A percentile compares a stretch with the other conserved stretches of the same genome.
phyloP scores from a whole-genome alignment of 495 filamentous ascomycete genomes.

The Aspergillus hancockii region DNA sequence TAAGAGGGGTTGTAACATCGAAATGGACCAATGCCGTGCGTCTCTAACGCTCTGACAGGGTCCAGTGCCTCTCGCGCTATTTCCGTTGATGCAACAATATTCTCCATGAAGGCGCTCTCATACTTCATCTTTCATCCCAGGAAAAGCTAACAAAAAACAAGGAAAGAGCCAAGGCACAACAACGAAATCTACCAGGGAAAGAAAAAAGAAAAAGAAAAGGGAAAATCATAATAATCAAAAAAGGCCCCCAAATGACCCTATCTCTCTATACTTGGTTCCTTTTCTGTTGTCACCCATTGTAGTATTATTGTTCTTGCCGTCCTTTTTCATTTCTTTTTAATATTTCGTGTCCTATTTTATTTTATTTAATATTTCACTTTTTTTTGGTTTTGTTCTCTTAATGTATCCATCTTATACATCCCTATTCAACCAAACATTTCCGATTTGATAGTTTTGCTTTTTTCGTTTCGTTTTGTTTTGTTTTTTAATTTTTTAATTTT shows the following conservation, averaged over 20 bases:
- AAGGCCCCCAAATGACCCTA: conserved; percentile 10
- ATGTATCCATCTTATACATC: not conserved
- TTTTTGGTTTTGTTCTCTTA: not conserved
- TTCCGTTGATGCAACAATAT: conserved; percentile 31
- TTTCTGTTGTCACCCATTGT: conserved; percentile 33
- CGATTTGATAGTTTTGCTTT: conserved; percentile 11
- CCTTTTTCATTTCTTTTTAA: conserved; percentile 12
- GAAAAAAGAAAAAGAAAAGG: conserved; percentile 15
- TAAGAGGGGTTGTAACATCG: conserved; percentile 37
- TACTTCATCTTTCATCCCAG: conserved; percentile 10
- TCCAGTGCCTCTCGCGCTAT: conserved; percentile 20
- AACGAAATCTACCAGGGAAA: conserved; percentile 9
- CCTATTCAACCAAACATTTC: not conserved
- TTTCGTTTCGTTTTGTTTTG: conserved; percentile 5
- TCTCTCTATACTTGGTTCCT: conserved; percentile 26
- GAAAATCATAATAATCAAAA: too few relatives aligned
- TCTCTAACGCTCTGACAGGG: conserved; percentile 27
- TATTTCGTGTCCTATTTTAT: conserved; percentile 11
- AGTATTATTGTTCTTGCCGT: conserved; percentile 17
- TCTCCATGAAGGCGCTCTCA: conserved; percentile 18
- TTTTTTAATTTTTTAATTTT: not conserved
- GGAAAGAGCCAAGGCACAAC: not conserved
- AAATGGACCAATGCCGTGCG: conserved; percentile 34
- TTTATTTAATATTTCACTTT: conserved; percentile 1
- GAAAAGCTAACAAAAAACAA: not conserved